Evolutionary conservation across 192 early-diverging fungal species (phyloP).

Genomic region (Coemansia sp.): DNA sequence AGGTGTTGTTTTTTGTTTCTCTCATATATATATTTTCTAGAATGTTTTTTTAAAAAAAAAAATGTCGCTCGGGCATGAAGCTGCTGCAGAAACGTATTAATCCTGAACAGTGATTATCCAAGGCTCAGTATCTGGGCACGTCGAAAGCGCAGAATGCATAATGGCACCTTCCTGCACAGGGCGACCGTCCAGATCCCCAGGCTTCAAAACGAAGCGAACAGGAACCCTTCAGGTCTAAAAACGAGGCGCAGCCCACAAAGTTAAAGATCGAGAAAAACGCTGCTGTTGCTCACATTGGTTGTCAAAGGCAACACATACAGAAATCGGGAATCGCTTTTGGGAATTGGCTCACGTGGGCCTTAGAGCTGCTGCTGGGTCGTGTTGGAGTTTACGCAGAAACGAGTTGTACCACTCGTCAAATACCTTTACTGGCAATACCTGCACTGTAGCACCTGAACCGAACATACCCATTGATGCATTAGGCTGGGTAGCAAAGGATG

Average conservation of each 20-base stretch:
- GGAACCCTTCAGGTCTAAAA: conserved; percentile 19
- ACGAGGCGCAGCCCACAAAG: conserved; percentile 22
- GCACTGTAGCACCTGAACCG: conserved; percentile 39
- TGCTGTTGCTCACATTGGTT: not conserved
- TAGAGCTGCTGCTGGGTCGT: conserved; percentile 57
- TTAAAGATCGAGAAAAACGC: conserved; percentile 1
- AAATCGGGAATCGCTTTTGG: conserved; percentile 15
- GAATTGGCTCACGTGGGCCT: conserved; percentile 20
- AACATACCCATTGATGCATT: conserved; percentile 55
- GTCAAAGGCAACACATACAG: not conserved
- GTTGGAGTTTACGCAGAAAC: conserved; percentile 70
- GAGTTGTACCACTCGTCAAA: conserved; percentile 83
- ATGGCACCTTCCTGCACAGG: not conserved
- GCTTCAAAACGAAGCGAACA: conserved; percentile 1
- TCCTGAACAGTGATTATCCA: conserved; percentile 39
- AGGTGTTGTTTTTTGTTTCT: not conserved
- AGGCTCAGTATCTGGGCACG: conserved; percentile 31
- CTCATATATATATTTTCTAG: too few species aligned
- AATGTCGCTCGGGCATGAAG: conserved; percentile 53
- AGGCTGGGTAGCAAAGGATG: conserved; percentile 61
- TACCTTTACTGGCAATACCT: conserved; percentile 63
- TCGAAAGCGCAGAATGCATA: not conserved
- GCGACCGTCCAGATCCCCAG: not conserved
- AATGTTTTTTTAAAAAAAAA: conserved; percentile 2
- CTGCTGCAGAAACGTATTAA: conserved; percentile 8